Conservation (phyloP, 1,284 basidiomycete genomes). For the Trametes pubescens region DNA sequence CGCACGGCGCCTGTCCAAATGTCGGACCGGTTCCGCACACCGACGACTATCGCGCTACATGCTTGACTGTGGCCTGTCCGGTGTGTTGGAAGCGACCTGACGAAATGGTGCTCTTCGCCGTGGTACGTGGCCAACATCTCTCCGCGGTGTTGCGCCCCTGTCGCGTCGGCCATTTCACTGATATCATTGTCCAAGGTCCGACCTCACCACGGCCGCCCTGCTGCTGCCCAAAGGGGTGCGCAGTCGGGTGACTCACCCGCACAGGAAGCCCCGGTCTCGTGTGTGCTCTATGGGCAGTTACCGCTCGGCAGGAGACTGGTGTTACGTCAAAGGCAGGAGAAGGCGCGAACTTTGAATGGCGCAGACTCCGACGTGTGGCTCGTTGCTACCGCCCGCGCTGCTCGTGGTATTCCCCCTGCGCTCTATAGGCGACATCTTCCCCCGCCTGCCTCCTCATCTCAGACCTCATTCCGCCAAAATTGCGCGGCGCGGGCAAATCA, state of each 20-base stretch:
- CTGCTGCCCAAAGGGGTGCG: neutral
- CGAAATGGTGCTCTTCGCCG: slow-evolving; percentile 14
- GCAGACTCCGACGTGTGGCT: slow-evolving; percentile 20
- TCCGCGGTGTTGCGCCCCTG: neutral
- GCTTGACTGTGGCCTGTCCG: slow-evolving; percentile 7
- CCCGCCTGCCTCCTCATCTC: slow-evolving; percentile 18
- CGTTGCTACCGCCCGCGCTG: slow-evolving; percentile 10
- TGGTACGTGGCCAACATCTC: slow-evolving; percentile 11
- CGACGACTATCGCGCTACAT: slow-evolving; percentile 5
- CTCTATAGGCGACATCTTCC: slow-evolving; percentile 19
- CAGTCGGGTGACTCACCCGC: slow-evolving; percentile 22
- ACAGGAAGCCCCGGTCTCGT: slow-evolving; percentile 22
- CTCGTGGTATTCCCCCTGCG: slow-evolving; percentile 8
- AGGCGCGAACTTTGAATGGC: slow-evolving; percentile 20
- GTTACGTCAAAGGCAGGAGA: slow-evolving; percentile 30
- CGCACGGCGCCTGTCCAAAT: slow-evolving; percentile 23
- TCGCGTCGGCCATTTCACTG: slow-evolving; percentile 11
- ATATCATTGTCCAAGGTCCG: slow-evolving; percentile 22
- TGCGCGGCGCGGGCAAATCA: neutral
- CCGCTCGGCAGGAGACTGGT: slow-evolving; percentile 20
- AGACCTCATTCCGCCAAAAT: slow-evolving; percentile 20
- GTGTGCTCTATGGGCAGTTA: slow-evolving; percentile 15
- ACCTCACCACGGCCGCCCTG: slow-evolving; percentile 2
- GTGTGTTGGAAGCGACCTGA: slow-evolving; percentile 12
- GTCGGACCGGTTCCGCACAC: slow-evolving; percentile 19